A percentile compares a stretch with the other conserved stretches of the same genome.
These are phyloP conservation scores for Brassica balearica DNA, from an alignment of 441 rosid species.

Conservation along the genomic window DNA sequence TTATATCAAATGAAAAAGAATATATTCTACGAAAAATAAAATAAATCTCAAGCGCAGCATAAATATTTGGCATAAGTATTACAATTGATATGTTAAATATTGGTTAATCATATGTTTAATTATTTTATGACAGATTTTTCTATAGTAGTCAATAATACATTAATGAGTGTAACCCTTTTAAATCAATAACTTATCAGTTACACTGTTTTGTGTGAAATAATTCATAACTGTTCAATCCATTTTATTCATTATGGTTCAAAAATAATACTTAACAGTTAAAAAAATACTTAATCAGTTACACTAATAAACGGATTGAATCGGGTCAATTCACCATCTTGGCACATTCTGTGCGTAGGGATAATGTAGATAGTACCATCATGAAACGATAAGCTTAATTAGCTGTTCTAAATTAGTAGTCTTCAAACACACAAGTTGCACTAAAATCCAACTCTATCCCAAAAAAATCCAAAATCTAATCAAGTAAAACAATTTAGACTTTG, in stretches of 20 bases:
- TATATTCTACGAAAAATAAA: too few relatives aligned
- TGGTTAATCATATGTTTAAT: too few relatives aligned
- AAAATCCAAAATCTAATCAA: not conserved
- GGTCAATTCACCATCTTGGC: not conserved
- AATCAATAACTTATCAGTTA: too few relatives aligned
- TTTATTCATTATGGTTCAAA: not conserved
- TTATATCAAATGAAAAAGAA: too few relatives aligned
- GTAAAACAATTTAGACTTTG: slow-evolving; percentile 14
- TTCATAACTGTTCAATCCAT: not conserved
- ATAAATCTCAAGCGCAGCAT: too few relatives aligned
- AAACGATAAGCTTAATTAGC: not conserved
- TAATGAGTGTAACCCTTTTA: too few relatives aligned
- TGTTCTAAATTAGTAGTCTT: not conserved
- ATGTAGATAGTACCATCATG: not conserved
- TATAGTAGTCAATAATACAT: too few relatives aligned
- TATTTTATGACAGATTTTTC: too few relatives aligned
- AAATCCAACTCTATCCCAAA: slow-evolving; percentile 8
- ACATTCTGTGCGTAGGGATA: not conserved
- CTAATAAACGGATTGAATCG: not conserved
- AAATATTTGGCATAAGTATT: too few relatives aligned
- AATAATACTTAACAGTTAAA: not conserved
- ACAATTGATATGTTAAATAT: too few relatives aligned
- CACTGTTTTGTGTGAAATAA: not conserved
- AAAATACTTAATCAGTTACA: not conserved
- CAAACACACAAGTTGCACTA: slow-evolving; percentile 1